phyloP scores from a whole-genome alignment of 2,329 filamentous ascomycete genomes.

The Botrytis paeoniae region DNA sequence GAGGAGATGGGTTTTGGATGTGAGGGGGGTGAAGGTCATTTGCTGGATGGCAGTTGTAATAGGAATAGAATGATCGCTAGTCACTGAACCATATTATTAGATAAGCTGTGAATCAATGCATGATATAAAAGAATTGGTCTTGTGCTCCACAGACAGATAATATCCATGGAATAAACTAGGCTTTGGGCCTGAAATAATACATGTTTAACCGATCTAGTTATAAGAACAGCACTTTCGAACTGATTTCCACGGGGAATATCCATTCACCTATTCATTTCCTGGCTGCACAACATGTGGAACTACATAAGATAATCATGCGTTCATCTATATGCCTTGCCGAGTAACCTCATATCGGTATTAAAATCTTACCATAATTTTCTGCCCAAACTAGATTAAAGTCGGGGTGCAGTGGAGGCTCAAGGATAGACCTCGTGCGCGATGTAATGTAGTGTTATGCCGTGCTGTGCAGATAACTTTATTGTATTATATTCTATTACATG shows the following conservation, averaged over 20 bases:
- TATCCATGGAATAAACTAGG: not conserved
- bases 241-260: not conserved
- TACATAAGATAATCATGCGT: not conserved
- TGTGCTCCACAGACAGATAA: not conserved
- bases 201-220: not conserved
- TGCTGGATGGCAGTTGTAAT: not conserved
- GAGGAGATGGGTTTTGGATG: not conserved
- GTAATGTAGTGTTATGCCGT: not conserved
- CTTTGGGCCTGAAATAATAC: not conserved
- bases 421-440: not conserved
- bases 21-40: too few species aligned
- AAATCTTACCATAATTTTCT: not conserved
- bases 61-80: not conserved
- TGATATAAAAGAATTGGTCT: not conserved
- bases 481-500: not conserved
- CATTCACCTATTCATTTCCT: not conserved
- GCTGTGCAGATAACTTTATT: not conserved
- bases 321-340: not conserved
- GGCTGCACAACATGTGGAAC: not conserved
- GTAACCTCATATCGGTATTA: not conserved
- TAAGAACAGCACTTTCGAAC: not conserved
- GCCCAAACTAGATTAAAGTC: not conserved
- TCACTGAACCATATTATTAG: fast-evolving
- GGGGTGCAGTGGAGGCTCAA: not conserved
- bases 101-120: not conserved